Base-by-base conservation (phyloP, 2,329 filamentous ascomycete species). In the Alternaria solani region DNA sequence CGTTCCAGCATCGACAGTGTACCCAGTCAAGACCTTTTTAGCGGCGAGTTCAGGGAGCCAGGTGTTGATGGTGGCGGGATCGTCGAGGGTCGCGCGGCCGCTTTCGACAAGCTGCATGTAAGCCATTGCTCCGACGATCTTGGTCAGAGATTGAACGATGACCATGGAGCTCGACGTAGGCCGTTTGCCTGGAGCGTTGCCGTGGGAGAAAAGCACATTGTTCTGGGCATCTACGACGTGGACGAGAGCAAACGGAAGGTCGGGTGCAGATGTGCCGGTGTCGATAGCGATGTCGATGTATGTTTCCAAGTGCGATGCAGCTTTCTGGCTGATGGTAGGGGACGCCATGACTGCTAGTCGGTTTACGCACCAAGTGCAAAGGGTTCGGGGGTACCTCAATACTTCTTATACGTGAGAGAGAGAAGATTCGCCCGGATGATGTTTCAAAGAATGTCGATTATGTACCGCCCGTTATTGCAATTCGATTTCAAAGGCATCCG, bases 31-130 rank as follows among this genome's bases (percentile, higher is more conserved):
- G 12, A 36, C 32, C 32, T 36, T 11, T 36, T 36, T 36, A 12
- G 32, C 0, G 32, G 32, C 32, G 11, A 36, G 32, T 36, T 36
- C 32, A 36, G 32, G 32, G 1, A 36, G 32, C 32, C 32, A 36
- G 5, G 0, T 36, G 12, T 32, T 18, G 54, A 73, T 68, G 41
- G 66, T 38, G 11, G 52, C 9, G 4, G 65, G 26, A 23, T 69
- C 63, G 52, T 73, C 69, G 4, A 73, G 65, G 5, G 61, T 58
- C 5, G 61, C 51, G 25, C 68, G 47, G 11, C 59, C 55, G 5
- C 42, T 58, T 12, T 71, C 68, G 7, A 73, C 66, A 41, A 73
- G 69, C 41, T 70, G 71, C 55, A 73, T 61, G 57, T 69, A 67
- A 16, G 65, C 65, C 38, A 73, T 64, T 39, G 68, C 62, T 36